Base-by-base conservation (phyloP, 169 alveolate genomes). In the Babesia sp. region DNA sequence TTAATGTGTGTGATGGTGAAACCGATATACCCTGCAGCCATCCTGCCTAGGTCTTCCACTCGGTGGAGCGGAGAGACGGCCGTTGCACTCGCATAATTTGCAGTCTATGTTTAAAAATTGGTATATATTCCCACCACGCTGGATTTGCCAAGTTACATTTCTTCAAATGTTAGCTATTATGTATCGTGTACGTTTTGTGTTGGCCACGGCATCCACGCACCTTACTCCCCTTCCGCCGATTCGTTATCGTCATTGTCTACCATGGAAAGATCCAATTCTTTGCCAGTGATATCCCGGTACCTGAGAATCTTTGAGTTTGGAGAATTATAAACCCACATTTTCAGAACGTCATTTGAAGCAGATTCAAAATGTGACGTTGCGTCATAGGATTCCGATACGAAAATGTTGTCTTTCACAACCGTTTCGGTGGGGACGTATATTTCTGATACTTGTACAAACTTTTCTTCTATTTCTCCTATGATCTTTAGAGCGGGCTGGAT, bases 291-390 rank as follows among this genome's bases (percentile, higher is more conserved):
- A 37, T 67, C 85, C 20, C 81, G 77, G 80, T 85, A 87, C 69
- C 86, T 78, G 58, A 12, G 28, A 9, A 28, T 26, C 11, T 0
- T 11, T 36, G 16, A 45, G 31, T 34, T 6, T 68, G 46, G 44
- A 12, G 1, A 20, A 8, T 5, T 14, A 22, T 3, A 8, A 29
- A 68, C 95, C 71, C 83, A 91, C 92, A 92, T 90, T 61, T 79
- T 69, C 45, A 98, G 84, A 16, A 97, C 97, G 72, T 96, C 98
- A 42, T 95, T 95, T 34, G 97, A 88, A n/a, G 98, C 99, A 36
- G 97, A 84, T 86, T 98, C 99, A 79, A 98, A 98, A 90, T 98
- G 99, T 50, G 97, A 91, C 44, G 98, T 92, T 18, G 99, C 98
- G 72, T 96, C 99, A 90, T 96, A 97, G 24, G 98, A 92, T 53